A percentile compares a stretch with the other conserved stretches of the same genome.
These are phyloP conservation scores for Aspergillus fumigatus DNA, from an alignment of 2,329 filamentous ascomycete species.

Conservation along the genomic window DNA sequence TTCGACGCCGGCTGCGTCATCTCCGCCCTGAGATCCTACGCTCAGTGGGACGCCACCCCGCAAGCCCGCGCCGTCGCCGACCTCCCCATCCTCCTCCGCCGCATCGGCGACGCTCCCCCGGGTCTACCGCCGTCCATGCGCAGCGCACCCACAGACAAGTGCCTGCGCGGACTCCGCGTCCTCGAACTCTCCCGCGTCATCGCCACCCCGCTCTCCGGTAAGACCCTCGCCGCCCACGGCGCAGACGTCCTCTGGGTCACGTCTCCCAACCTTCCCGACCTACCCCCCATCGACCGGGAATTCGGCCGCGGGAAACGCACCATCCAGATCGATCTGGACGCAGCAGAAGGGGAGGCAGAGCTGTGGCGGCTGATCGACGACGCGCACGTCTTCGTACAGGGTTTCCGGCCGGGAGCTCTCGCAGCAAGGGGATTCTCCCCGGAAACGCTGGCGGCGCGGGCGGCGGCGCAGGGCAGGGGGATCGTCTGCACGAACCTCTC, in stretches of 20 bases:
- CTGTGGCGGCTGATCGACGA: constrained; percentile 29
- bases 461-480: constrained; percentile 31
- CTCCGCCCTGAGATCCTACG: constrained; percentile 47
- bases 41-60: constrained; percentile 49
- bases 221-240: constrained; percentile 37
- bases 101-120: constrained; percentile 21
- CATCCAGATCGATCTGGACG: constrained; percentile 32
- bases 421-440: constrained; percentile 41
- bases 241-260: constrained; percentile 41
- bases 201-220: constrained; percentile 35
- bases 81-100: constrained; percentile 45
- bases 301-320: constrained; percentile 35
- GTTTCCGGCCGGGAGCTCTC: constrained; percentile 47
- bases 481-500: constrained; percentile 51
- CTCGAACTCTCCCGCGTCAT: constrained; percentile 38
- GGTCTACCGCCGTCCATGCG: constrained; percentile 12
- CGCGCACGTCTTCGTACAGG: constrained; percentile 44
- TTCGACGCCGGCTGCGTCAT: constrained; percentile 42
- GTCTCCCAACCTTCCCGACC: constrained; percentile 29
- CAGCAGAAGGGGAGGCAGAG: constrained; percentile 15
- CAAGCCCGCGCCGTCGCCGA: constrained; percentile 44
- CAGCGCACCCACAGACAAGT: constrained; percentile 20
- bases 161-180: constrained; percentile 39
- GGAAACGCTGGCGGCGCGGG: constrained; percentile 35
- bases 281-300: constrained; percentile 35